Evolutionary conservation across 345 rosid species (phyloP).

Genomic region (Eucalyptus guilfoylei): DNA sequence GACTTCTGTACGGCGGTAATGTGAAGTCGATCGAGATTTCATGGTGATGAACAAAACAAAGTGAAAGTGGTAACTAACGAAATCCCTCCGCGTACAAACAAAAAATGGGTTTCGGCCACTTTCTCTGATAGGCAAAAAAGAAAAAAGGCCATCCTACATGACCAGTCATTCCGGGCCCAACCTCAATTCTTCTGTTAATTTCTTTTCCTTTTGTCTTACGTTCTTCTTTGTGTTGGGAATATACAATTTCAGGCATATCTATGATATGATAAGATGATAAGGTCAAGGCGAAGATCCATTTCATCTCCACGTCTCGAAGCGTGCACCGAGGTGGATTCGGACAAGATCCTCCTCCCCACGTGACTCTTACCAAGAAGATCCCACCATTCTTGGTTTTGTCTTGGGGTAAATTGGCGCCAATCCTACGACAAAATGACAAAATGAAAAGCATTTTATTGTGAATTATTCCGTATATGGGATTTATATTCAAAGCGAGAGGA

Average conservation of each 20-base stretch:
- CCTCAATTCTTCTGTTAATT: background rate
- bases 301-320: background rate
- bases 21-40: background rate
- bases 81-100: background rate
- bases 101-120: background rate
- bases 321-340: background rate
- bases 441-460: background rate
- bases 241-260: background rate
- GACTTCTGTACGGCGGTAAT: background rate
- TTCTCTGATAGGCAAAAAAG: background rate
- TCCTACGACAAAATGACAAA: background rate
- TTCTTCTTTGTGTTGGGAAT: background rate
- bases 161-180: background rate
- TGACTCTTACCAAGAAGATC: background rate
- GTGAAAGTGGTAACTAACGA: background rate
- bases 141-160: background rate
- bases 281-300: background rate
- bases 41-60: background rate
- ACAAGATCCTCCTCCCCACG: background rate
- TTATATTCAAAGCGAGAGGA: rapidly evolving
- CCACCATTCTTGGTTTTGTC: background rate
- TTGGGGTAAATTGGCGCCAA: background rate
- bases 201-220: background rate
- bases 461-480: background rate
- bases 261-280: background rate